A percentile compares a stretch with the other conserved stretches of the same genome.
Evolutionary conservation across 106 monocot species (phyloP).

Genomic region (Phalaenopsis equestris): DNA sequence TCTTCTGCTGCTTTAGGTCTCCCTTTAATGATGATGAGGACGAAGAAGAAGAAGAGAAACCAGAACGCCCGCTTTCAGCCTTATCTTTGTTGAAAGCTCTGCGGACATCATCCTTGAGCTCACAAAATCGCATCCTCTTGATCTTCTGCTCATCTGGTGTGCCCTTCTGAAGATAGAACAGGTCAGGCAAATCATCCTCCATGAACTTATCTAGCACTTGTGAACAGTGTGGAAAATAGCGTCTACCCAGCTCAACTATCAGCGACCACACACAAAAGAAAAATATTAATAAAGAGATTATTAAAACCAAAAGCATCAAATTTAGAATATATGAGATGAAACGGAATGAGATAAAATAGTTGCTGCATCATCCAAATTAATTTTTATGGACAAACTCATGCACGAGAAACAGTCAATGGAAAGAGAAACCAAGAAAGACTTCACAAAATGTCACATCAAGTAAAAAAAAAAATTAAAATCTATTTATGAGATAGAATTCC

Average conservation of each 20-base stretch:
- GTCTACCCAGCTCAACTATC: slow-evolving; percentile 72
- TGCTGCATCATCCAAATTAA: too few relatives aligned
- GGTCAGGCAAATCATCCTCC: slow-evolving; percentile 64
- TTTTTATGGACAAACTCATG: too few relatives aligned
- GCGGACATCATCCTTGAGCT: slow-evolving; percentile 70
- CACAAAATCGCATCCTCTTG: slow-evolving; percentile 65
- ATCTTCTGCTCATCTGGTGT: slow-evolving; percentile 63
- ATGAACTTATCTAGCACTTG: slow-evolving; percentile 74
- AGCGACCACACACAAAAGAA: not conserved
- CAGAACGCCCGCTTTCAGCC: slow-evolving; percentile 19
- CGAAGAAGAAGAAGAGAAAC: slow-evolving; percentile 41
- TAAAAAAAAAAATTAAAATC: too few relatives aligned
- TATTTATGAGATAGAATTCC: too few relatives aligned
- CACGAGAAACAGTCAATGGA: too few relatives aligned
- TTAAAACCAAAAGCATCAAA: not conserved
- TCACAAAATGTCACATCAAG: too few relatives aligned
- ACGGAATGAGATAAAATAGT: too few relatives aligned
- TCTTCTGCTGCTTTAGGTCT: slow-evolving; percentile 13
- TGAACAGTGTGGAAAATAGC: slow-evolving; percentile 77
- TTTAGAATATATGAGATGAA: too few relatives aligned
- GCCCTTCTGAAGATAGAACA: slow-evolving; percentile 45
- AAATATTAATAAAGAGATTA: not conserved
- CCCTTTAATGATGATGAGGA: slow-evolving; percentile 35
- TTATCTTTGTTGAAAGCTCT: slow-evolving; percentile 89
- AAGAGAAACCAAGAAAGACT: too few relatives aligned